Percentiles rank a stretch among this genome's conserved stretches.
Evolutionary conservation across 2,329 filamentous ascomycete species (phyloP).

Genomic region (Raffaelea ambrosiae): DNA sequence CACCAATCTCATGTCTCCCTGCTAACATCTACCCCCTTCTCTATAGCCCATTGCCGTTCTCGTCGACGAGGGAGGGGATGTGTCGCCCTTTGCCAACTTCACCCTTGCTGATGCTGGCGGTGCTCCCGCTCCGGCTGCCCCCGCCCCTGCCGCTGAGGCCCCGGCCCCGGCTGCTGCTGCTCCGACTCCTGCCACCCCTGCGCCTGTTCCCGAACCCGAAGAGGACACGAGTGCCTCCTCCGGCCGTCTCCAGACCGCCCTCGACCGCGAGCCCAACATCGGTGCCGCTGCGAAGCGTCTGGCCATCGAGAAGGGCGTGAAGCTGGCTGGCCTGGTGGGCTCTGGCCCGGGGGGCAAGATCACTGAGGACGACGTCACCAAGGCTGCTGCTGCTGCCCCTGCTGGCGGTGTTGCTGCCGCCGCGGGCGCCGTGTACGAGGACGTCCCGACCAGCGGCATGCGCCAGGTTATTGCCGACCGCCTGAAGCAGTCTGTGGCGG

Average conservation of each 20-base stretch:
- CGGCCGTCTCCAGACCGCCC: constrained; percentile 69
- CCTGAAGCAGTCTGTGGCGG: constrained; percentile 77
- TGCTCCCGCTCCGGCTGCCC: constrained; percentile 54
- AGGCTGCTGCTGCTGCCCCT: constrained; percentile 49
- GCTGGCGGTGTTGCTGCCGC: constrained; percentile 40
- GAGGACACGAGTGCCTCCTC: constrained; percentile 62
- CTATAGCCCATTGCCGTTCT: constrained; percentile 86
- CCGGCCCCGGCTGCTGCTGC: constrained; percentile 27
- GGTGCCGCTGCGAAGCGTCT: constrained; percentile 69
- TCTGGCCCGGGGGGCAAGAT: constrained; percentile 78
- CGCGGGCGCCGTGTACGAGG: constrained; percentile 63
- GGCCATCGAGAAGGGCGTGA: constrained; percentile 76
- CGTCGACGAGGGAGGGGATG: constrained; percentile 83
- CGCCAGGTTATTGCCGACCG: constrained; percentile 95
- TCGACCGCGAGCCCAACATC: constrained; percentile 73
- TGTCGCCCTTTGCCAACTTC: constrained; percentile 83
- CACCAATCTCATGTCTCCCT: too few species aligned
- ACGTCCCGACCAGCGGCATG: constrained; percentile 82
- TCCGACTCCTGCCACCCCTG: constrained; percentile 43
- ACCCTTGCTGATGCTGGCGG: constrained; percentile 84
- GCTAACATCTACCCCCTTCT: neutral
- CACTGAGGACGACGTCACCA: constrained; percentile 89
- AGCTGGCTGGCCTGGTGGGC: constrained; percentile 65
- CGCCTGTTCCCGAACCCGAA: constrained; percentile 48
- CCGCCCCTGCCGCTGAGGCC: constrained; percentile 54